phyloP scores from a whole-genome alignment of 805 yeast genomes.

The Candida broadrunensis region DNA sequence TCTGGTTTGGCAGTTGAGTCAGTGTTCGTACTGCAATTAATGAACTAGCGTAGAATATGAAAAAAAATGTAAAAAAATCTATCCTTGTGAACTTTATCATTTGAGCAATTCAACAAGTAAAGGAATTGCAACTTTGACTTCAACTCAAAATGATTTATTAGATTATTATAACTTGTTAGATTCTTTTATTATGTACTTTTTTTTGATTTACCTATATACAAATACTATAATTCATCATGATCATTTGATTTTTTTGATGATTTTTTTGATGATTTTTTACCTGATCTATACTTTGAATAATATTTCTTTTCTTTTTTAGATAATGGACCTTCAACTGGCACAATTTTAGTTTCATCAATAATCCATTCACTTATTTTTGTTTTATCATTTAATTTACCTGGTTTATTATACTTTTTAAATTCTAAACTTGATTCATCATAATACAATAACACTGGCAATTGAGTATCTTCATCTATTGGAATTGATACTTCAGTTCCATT shows the following conservation, averaged over 20 bases:
- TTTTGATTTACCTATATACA: no score
- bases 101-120: no score
- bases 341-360: constrained; percentile 16
- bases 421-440: constrained; percentile 15
- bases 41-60: no score
- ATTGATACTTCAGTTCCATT: constrained; percentile 18
- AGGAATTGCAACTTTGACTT: no score
- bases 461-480: constrained; percentile 11
- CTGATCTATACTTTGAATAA: constrained; percentile 27
- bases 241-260: constrained; percentile 7
- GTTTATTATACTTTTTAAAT: constrained; percentile 19
- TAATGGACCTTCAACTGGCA: constrained; percentile 36
- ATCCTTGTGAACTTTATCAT: no score
- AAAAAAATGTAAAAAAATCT: no score
- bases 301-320: constrained; percentile 31
- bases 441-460: constrained; percentile 27
- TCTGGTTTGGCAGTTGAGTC: no score
- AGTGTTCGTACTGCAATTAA: no score
- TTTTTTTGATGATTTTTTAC: constrained; percentile 12
- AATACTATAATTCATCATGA: constrained; percentile 9
- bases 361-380: constrained; percentile 32
- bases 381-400: constrained; percentile 26
- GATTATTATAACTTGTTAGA: no score
- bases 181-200: no score
- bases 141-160: no score